Base-by-base conservation (phyloP, 352 stramenopile species). In the Phytophthora sp. region DNA sequence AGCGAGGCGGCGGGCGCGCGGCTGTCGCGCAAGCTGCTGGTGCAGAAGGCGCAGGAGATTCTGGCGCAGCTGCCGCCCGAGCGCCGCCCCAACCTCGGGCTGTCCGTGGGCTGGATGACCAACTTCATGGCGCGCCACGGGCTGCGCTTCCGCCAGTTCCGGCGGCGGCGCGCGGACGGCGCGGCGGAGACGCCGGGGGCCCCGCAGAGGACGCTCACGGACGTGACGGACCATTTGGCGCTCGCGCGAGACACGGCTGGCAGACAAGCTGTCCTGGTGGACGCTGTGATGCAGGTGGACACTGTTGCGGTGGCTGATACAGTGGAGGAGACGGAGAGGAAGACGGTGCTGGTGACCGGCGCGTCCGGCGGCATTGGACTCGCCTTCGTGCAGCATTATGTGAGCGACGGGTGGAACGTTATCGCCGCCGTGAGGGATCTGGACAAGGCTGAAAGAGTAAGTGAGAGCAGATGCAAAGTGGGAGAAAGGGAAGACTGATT, bases 261-360 rank as follows among this genome's bases (percentile, higher is more conserved):
- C 5, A 38, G 44, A 53, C 51, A 56, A n/a, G 17, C 21, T 42
- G 43, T 43, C 12, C 21, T 28, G 23, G 23, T 51, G 4, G 48
- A 48, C 13, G 56, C 31, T 6, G 30, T 11, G n/a, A 5, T 53
- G 6, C 8, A 49, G 21, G 37, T 17, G 5, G 31, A 4, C 20
- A 11, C 32, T 11, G n/a, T n/a, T n/a, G 31, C 13, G 6, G 24
- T 54, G 39, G 15, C 39, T n/a, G 24, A 56, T 6, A 20, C 28
- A 28, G 7, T 26, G 9, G 15, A 27, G 9, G 31, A 31, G 26
- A 17, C 4, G 15, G 28, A 10, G 35, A 49, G 43, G 35, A 84
- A 79, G 35, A 78, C 65, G 8, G 79, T 84, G 12, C 17, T 87
- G 11, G 71, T 89, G 24, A 86, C 79, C 1, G 79, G 79, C 3